Evolutionary conservation across 768 basidiomycete species (phyloP).

Genomic region (Lentinula edodes): DNA sequence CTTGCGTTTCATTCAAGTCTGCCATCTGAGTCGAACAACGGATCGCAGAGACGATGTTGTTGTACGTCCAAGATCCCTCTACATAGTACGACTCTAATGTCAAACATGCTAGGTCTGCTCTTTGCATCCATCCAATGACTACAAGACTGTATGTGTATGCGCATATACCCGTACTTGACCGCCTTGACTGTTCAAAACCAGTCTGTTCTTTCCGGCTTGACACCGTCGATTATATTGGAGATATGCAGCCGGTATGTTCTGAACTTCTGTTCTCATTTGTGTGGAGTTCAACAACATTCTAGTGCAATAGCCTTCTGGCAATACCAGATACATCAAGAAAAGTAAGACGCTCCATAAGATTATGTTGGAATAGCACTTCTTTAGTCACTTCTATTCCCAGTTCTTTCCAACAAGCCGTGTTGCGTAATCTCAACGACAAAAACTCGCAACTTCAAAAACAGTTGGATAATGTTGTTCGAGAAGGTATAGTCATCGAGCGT

Average conservation of each 20-base stretch:
- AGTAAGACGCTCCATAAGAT: slow-evolving; percentile 32
- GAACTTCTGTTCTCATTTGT: background rate
- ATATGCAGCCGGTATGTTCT: slow-evolving; percentile 66
- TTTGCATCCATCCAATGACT: slow-evolving; percentile 82
- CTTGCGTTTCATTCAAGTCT: background rate
- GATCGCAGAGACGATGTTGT: slow-evolving; percentile 54
- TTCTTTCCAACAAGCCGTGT: slow-evolving; percentile 79
- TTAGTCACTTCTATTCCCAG: slow-evolving; percentile 27
- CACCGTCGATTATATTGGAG: slow-evolving; percentile 70
- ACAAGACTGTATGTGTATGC: slow-evolving; percentile 64
- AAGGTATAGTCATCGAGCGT: slow-evolving; percentile 48
- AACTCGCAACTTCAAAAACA: slow-evolving; percentile 81
- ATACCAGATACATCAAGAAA: slow-evolving; percentile 85
- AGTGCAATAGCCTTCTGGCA: slow-evolving; percentile 90
- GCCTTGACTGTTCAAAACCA: slow-evolving; percentile 21
- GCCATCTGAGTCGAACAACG: background rate
- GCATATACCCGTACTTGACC: slow-evolving; percentile 27
- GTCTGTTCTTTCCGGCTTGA: slow-evolving; percentile 82
- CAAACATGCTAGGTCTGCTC: slow-evolving; percentile 57
- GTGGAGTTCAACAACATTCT: background rate
- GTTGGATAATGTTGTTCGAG: slow-evolving; percentile 77
- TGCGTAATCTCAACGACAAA: slow-evolving; percentile 77
- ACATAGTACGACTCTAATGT: background rate
- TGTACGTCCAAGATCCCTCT: slow-evolving; percentile 27
- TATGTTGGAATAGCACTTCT: background rate